Evolutionary conservation across 768 basidiomycete genomes (phyloP).

Genomic region (Boletus vinaceobasis): DNA sequence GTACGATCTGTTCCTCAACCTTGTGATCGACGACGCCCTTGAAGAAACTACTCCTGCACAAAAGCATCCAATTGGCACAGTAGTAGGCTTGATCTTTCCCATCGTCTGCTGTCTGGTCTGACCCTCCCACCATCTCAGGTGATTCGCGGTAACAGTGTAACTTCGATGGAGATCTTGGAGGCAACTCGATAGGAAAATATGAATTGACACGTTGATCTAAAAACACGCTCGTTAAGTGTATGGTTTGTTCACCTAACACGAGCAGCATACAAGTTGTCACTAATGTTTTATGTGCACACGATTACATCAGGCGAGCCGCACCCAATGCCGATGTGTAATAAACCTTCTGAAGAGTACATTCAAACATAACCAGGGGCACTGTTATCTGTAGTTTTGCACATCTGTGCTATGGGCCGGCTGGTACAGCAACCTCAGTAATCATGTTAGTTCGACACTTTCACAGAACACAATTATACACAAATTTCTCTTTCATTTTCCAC

Average conservation of each 20-base stretch:
- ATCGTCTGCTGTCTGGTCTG: neutral
- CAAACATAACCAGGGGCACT: neutral
- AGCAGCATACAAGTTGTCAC: neutral
- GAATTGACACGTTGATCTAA: neutral
- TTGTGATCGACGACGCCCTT: slow-evolving; percentile 92
- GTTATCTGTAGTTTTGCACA: neutral
- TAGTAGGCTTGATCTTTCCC: slow-evolving; percentile 54
- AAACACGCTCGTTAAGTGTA: slow-evolving; percentile 5
- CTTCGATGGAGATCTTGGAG: slow-evolving; percentile 89
- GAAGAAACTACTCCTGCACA: slow-evolving; percentile 90
- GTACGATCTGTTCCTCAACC: slow-evolving; percentile 97
- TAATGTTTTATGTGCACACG: neutral
- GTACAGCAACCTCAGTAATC: neutral
- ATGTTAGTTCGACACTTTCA: neutral
- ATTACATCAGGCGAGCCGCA: slow-evolving; percentile 9
- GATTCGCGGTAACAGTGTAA: slow-evolving; percentile 94
- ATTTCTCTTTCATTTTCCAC: neutral
- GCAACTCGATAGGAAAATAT: slow-evolving; percentile 39
- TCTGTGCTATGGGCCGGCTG: neutral
- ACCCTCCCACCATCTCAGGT: slow-evolving; percentile 51
- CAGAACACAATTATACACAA: neutral
- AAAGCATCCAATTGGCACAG: slow-evolving; percentile 87
- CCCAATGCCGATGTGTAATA: neutral
- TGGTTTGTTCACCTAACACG: slow-evolving; percentile 2
- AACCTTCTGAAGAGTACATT: neutral